Percentiles rank a stretch among this genome's conserved stretches.
phyloP scores from a whole-genome alignment of 306 rosid genomes.

The peach (Prunus persica) region Prunus_persica_NCBIv2 NC_034012.1:2249501-2250000 shows the following conservation, averaged over 20 bases:
- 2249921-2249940: conserved; percentile 63
- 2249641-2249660: conserved; percentile 51
- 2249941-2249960: conserved; percentile 58
- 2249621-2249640: conserved; percentile 60
- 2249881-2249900: conserved; percentile 76
- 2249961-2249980: conserved; percentile 81
- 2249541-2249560: conserved; percentile 28
- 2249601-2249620: conserved; percentile 48
- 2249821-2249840: conserved; percentile 38
- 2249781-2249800: conserved; percentile 91
- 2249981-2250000: conserved; percentile 75
- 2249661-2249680: conserved; percentile 72
- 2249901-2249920: conserved; percentile 63
- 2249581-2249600: conserved; percentile 40
- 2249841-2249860: conserved; percentile 56
- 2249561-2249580: conserved; percentile 23
- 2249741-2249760: conserved; percentile 79
- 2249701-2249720: conserved; percentile 66
- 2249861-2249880: conserved; percentile 73
- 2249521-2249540: conserved; percentile 21
- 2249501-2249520: conserved; percentile 22
- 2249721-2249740: conserved; percentile 72
- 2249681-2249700: conserved; percentile 35
- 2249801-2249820: conserved; percentile 63
- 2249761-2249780: conserved; percentile 64